These are phyloP conservation scores for Aureococcus anophagefferens DNA, from an alignment of 108 stramenopile species.

Conservation along the genomic window DNA sequence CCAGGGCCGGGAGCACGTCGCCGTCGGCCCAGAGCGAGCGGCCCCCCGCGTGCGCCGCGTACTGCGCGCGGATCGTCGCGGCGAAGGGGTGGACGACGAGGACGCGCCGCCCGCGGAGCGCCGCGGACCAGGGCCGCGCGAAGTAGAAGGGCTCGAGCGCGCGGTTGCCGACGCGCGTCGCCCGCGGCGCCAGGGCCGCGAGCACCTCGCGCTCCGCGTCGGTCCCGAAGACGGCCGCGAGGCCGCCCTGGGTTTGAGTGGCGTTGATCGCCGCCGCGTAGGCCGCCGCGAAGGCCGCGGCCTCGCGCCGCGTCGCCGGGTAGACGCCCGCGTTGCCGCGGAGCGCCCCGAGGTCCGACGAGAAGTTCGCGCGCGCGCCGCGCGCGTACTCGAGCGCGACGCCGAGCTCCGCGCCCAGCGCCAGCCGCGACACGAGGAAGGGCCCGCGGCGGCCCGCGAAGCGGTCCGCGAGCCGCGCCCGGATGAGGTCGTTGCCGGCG, in stretches of 20 bases:
- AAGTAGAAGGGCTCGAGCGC: not conserved
- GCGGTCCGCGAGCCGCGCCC: not conserved
- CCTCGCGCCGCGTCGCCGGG: not conserved
- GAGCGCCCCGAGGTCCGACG: too few relatives aligned
- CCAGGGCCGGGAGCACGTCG: not conserved
- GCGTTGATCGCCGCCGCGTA: not conserved
- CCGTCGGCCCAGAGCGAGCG: not conserved
- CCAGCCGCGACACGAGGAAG: not conserved
- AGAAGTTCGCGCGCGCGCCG: too few relatives aligned
- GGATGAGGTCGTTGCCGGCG: not conserved
- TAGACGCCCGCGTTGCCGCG: not conserved
- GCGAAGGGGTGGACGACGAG: not conserved
- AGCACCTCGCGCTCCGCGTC: too few relatives aligned
- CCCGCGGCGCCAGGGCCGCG: too few relatives aligned
- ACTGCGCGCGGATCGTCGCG: not conserved
- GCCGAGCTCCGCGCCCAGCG: not conserved
- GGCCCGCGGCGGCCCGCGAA: not conserved
- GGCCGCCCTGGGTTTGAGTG: too few relatives aligned
- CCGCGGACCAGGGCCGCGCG: not conserved
- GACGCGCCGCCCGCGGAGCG: not conserved
- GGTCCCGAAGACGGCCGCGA: too few relatives aligned
- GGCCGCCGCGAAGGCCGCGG: not conserved
- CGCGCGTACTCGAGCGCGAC: not conserved
- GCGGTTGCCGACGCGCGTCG: not conserved
- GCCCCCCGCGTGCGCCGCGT: not conserved